phyloP scores from a whole-genome alignment of 257 asterid genomes.

The Scutellaria baicalensis region DNA sequence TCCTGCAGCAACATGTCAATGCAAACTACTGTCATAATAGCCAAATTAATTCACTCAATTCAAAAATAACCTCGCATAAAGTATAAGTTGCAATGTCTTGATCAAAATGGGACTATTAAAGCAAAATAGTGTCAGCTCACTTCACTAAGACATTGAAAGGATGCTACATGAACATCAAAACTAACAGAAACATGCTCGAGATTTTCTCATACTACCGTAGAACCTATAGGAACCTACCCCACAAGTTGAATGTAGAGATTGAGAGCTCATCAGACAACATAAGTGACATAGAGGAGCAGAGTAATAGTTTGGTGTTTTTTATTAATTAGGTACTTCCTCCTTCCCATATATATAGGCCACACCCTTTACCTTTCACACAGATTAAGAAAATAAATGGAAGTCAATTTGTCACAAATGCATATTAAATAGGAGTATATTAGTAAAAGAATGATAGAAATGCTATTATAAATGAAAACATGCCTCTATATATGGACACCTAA shows the following conservation, averaged over 20 bases:
- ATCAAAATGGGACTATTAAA: not conserved
- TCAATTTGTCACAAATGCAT: too few relatives aligned
- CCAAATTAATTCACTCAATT: slow-evolving; percentile 5
- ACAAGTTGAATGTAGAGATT: not conserved
- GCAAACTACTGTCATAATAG: slow-evolving; percentile 19
- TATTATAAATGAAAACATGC: too few relatives aligned
- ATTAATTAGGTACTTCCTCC: not conserved
- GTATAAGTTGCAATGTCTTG: not conserved
- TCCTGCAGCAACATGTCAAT: slow-evolving; percentile 68
- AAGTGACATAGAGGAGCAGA: not conserved
- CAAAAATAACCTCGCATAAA: slow-evolving; percentile 5
- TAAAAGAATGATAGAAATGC: too few relatives aligned
- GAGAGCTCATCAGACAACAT: not conserved
- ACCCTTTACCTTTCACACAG: too few relatives aligned
- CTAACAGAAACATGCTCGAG: not conserved
- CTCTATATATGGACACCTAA: too few relatives aligned
- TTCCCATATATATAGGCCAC: too few relatives aligned
- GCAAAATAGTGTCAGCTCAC: not conserved
- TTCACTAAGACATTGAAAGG: slow-evolving; percentile 2
- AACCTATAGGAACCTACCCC: not conserved
- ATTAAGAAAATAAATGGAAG: too few relatives aligned
- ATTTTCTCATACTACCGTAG: not conserved
- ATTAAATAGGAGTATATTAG: too few relatives aligned
- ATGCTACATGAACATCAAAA: slow-evolving; percentile 2
- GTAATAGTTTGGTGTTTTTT: not conserved